Conservation (phyloP, 495 filamentous ascomycete species). For the Aspergillus bertholletiae region DNA sequence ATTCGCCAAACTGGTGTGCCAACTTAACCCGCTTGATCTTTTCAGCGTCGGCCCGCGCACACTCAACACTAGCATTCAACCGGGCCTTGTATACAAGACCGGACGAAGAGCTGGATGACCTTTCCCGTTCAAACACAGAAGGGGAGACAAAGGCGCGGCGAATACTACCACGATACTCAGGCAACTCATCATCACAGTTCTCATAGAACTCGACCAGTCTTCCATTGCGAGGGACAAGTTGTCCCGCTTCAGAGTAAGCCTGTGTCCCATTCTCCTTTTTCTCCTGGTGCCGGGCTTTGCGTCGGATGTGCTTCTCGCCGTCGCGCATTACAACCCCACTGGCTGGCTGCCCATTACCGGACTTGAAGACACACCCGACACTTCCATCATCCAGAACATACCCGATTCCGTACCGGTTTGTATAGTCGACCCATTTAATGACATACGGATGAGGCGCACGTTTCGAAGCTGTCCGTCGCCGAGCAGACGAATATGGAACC, state of each 20-base stretch:
- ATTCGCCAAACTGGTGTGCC: slow-evolving; percentile 91
- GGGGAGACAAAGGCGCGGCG: slow-evolving; percentile 58
- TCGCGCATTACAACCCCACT: slow-evolving; percentile 68
- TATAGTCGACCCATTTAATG: slow-evolving; percentile 94
- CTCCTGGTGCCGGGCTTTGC: slow-evolving; percentile 51
- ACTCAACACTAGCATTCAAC: slow-evolving; percentile 50
- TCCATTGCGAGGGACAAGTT: slow-evolving; percentile 62
- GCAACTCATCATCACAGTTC: slow-evolving; percentile 52
- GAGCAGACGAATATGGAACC: slow-evolving; percentile 29
- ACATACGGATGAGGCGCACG: slow-evolving; percentile 51
- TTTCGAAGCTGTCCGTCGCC: slow-evolving; percentile 28
- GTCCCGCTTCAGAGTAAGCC: slow-evolving; percentile 53
- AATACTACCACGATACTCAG: slow-evolving; percentile 51
- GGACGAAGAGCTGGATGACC: slow-evolving; percentile 12
- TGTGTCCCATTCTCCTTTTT: slow-evolving; percentile 53
- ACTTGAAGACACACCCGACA: slow-evolving; percentile 76
- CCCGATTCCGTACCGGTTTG: slow-evolving; percentile 82
- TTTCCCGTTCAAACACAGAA: slow-evolving; percentile 49
- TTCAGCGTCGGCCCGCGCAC: slow-evolving; percentile 55
- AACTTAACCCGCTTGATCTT: slow-evolving; percentile 72
- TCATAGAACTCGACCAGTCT: slow-evolving; percentile 77
- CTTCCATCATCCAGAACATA: slow-evolving; percentile 84
- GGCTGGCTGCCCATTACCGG: slow-evolving; percentile 55
- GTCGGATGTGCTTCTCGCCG: slow-evolving; percentile 47
- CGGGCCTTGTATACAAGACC: slow-evolving; percentile 39